phyloP scores from a whole-genome alignment of 2,329 filamentous ascomycete genomes.

The Monilinia fructigena region DNA sequence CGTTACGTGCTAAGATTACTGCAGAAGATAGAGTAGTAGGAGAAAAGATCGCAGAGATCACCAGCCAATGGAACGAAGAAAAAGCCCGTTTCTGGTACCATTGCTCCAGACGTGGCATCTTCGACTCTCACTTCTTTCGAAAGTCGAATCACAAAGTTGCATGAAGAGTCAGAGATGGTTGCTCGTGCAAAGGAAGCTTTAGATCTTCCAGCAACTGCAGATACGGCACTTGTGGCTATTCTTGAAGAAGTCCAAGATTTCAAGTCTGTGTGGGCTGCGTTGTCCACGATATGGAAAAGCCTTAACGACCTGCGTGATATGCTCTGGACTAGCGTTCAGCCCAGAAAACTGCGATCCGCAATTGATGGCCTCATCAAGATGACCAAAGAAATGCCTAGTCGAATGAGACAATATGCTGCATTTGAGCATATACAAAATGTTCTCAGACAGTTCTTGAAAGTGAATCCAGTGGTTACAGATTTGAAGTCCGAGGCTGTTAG shows the following conservation, averaged over 20 bases:
- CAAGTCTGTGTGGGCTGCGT: slow-evolving; percentile 94
- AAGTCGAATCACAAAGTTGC: slow-evolving; percentile 76
- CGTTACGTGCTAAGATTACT: slow-evolving; percentile 87
- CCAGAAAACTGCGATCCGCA: slow-evolving; percentile 84
- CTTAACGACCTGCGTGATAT: slow-evolving; percentile 90
- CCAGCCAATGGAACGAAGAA: slow-evolving; percentile 87
- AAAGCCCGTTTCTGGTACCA: slow-evolving; percentile 93
- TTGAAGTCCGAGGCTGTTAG: slow-evolving; percentile 95
- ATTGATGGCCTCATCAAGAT: slow-evolving; percentile 94
- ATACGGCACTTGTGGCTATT: slow-evolving; percentile 79
- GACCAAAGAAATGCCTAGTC: slow-evolving; percentile 98
- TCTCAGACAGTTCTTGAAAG: slow-evolving; percentile 83
- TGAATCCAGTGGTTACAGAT: slow-evolving; percentile 83
- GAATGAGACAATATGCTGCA: slow-evolving; percentile 99
- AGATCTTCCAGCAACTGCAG: slow-evolving; percentile 76
- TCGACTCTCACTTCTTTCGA: slow-evolving; percentile 81
- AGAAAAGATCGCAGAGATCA: slow-evolving; percentile 83
- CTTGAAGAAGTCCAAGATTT: slow-evolving; percentile 98
- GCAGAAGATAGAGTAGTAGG: slow-evolving; percentile 90
- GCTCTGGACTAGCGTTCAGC: slow-evolving; percentile 93
- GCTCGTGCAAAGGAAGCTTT: slow-evolving; percentile 95
- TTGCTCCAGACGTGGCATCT: slow-evolving; percentile 85
- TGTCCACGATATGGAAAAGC: slow-evolving; percentile 95
- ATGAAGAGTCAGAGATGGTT: slow-evolving; percentile 88
- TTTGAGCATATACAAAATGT: slow-evolving; percentile 97